Percentiles rank a stretch among this genome's conserved stretches.
These are phyloP conservation scores for Alternaria conjuncta DNA, from an alignment of 2,329 filamentous ascomycete species.

Conservation along the genomic window DNA sequence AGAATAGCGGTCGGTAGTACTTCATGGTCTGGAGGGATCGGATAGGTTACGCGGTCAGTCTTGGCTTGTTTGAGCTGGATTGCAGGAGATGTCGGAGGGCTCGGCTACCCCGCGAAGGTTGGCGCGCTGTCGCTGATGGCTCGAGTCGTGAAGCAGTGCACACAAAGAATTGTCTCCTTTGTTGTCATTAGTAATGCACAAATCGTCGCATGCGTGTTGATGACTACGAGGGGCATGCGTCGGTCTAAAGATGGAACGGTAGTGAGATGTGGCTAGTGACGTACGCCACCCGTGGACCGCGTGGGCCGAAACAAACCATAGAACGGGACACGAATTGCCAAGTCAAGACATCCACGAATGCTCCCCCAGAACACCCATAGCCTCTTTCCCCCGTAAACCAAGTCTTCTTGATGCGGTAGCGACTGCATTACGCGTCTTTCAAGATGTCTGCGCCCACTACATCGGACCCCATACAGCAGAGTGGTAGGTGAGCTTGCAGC, in stretches of 20 bases:
- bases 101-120: constrained; percentile 9
- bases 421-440: constrained; percentile 14
- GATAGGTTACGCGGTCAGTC: background rate
- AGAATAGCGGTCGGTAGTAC: constrained; percentile 25
- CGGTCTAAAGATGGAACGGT: background rate
- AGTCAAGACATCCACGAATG: constrained; percentile 37
- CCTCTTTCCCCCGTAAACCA: background rate
- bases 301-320: constrained; percentile 35
- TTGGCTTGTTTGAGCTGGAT: background rate
- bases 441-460: constrained; percentile 39
- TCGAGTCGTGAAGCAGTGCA: background rate
- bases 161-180: background rate
- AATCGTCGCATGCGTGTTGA: background rate
- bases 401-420: constrained; percentile 11
- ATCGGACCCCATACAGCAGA: constrained; percentile 40
- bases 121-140: background rate
- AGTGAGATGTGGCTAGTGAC: constrained; percentile 31
- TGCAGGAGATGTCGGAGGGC: background rate
- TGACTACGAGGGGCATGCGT: background rate
- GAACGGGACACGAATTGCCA: constrained; percentile 47
- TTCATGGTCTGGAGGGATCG: constrained; percentile 8
- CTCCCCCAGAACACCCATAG: constrained; percentile 25
- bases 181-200: background rate
- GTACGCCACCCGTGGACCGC: constrained; percentile 28
- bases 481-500: constrained; percentile 44